Evolutionary conservation across 148 eudicot species (phyloP).

Genomic region (Chenopodium album): DNA sequence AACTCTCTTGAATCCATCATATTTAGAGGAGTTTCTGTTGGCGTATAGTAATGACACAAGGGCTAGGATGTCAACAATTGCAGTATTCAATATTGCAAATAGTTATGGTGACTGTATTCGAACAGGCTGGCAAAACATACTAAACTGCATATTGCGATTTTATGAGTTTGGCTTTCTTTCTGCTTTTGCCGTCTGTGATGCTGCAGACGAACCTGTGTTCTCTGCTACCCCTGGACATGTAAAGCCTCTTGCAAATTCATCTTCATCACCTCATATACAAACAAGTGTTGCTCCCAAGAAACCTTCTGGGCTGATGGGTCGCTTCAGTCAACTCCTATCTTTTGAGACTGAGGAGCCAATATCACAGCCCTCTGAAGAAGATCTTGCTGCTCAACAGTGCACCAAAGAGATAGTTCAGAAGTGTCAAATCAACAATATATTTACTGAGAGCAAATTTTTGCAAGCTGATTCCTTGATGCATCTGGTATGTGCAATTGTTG

Average conservation of each 20-base stretch:
- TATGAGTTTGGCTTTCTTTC: slow-evolving; percentile 83
- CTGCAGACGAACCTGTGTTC: slow-evolving; percentile 62
- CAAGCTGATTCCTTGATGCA: slow-evolving; percentile 83
- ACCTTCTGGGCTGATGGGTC: slow-evolving; percentile 85
- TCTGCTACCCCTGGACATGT: slow-evolving; percentile 42
- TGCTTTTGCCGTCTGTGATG: slow-evolving; percentile 68
- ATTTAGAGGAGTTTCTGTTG: slow-evolving; percentile 67
- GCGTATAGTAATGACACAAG: slow-evolving; percentile 75
- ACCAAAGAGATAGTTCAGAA: slow-evolving; percentile 69
- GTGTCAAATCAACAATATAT: slow-evolving; percentile 80
- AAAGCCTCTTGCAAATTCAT: slow-evolving; percentile 42
- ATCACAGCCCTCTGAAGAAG: slow-evolving; percentile 78
- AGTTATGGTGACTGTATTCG: slow-evolving; percentile 73
- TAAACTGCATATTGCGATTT: slow-evolving; percentile 73
- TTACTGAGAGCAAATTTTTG: slow-evolving; percentile 86
- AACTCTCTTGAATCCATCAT: slow-evolving; percentile 62
- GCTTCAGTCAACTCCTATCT: slow-evolving; percentile 81
- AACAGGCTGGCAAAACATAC: slow-evolving; percentile 79
- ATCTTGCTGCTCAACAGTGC: slow-evolving; percentile 76
- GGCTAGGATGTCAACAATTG: slow-evolving; percentile 78
- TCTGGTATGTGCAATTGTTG: slow-evolving; percentile 76
- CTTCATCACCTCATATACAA: slow-evolving; percentile 45
- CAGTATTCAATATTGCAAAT: slow-evolving; percentile 82
- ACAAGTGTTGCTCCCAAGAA: slow-evolving; percentile 56
- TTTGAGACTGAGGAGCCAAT: slow-evolving; percentile 81